phyloP scores from a whole-genome alignment of 2,329 filamentous ascomycete species.

The Fusarium drepaniforme region DNA sequence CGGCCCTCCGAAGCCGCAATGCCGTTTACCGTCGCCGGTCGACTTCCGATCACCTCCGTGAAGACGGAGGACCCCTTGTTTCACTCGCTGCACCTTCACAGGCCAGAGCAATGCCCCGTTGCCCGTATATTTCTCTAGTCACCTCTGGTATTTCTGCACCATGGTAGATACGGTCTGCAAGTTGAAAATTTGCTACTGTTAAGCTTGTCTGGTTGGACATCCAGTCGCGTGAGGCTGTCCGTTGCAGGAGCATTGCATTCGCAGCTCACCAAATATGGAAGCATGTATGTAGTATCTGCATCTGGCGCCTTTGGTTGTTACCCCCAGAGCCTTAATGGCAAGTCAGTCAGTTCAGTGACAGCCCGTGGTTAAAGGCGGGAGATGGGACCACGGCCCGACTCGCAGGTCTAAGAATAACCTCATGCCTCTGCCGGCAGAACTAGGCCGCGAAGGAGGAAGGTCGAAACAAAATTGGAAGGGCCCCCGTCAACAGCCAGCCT shows the following conservation, averaged over 20 bases:
- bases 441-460: slow-evolving; percentile 9
- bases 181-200: background rate
- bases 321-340: background rate
- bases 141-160: background rate
- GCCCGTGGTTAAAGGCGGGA: background rate
- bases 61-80: background rate
- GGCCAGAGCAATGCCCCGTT: background rate
- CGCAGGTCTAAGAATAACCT: slow-evolving; percentile 33
- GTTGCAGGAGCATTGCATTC: slow-evolving; percentile 12
- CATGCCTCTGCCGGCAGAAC: slow-evolving; percentile 13
- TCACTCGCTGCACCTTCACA: background rate
- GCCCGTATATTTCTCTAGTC: background rate
- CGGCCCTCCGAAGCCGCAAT: slow-evolving; percentile 17
- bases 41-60: slow-evolving; percentile 23
- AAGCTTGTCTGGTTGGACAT: background rate
- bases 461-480: slow-evolving; percentile 7
- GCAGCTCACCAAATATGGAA: background rate
- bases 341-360: background rate
- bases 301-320: background rate
- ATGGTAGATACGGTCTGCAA: background rate
- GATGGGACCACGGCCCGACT: slow-evolving; percentile 33
- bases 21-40: slow-evolving; percentile 1
- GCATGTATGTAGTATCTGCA: background rate
- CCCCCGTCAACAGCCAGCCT: slow-evolving; percentile 14
- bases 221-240: slow-evolving; percentile 6